phyloP scores from a whole-genome alignment of 2,329 filamentous ascomycete genomes.

The Endothia cerciana region DNA sequence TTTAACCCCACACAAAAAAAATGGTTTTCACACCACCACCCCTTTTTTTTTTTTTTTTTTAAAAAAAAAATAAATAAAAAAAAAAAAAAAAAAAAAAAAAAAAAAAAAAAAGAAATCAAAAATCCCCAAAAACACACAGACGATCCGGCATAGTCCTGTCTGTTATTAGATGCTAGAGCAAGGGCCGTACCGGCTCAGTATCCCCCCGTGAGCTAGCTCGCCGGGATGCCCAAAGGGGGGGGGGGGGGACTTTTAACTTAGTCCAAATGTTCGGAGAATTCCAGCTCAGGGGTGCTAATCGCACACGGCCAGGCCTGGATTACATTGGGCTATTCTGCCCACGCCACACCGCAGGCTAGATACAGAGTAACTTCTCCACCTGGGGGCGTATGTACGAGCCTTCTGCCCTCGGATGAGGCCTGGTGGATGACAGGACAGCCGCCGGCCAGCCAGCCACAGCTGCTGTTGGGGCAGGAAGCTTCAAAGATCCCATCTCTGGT shows the following conservation, averaged over 20 bases:
- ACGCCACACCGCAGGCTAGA: constrained; percentile 8
- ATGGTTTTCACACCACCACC: no score
- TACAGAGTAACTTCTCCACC: background rate
- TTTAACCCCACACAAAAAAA: no score
- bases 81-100: no score
- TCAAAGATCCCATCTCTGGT: background rate
- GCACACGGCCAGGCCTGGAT: constrained; percentile 20
- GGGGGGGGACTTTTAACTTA: background rate
- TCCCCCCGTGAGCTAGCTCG: background rate
- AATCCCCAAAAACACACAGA: no score
- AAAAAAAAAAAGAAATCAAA: no score
- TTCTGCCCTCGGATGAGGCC: background rate
- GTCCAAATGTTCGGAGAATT: background rate
- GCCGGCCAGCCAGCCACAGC: background rate
- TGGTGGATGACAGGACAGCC: background rate
- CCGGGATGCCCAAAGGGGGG: background rate
- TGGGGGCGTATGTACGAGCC: background rate
- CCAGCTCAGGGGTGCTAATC: background rate
- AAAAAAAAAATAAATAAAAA: no score
- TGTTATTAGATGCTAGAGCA: background rate
- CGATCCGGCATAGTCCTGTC: background rate
- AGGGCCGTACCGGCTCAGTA: background rate
- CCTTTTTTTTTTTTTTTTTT: no score
- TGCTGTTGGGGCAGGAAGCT: background rate
- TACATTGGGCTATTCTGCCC: constrained; percentile 9